These are phyloP conservation scores for Cylindrotheca fusiformis DNA, from an alignment of 108 stramenopile species.

Conservation along the genomic window DNA sequence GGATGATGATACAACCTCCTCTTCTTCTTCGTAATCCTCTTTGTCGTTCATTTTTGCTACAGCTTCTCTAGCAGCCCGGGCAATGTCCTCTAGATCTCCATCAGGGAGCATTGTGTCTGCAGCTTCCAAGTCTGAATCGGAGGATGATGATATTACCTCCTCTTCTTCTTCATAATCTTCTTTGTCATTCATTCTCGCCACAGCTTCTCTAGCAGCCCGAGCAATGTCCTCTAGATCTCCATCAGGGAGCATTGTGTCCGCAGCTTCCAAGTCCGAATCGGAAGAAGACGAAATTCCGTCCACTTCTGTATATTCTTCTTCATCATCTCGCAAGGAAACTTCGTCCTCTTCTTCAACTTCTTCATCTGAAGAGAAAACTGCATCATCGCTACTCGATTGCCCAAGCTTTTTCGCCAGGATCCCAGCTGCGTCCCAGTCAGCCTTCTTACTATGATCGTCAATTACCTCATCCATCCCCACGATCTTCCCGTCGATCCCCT, in stretches of 20 bases:
- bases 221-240: constrained; percentile 18
- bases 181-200: background rate
- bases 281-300: background rate
- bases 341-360: constrained; percentile 9
- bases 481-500: constrained; percentile 38
- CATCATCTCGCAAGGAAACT: background rate
- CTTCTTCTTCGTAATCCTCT: constrained; percentile 4
- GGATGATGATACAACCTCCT: constrained; percentile 8
- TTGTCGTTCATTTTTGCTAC: constrained; percentile 17
- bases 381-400: constrained; percentile 12
- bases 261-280: constrained; percentile 14
- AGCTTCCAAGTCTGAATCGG: background rate
- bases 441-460: constrained; percentile 23
- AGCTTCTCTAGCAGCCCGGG: constrained; percentile 26
- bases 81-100: constrained; percentile 18
- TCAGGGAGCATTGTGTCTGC: background rate
- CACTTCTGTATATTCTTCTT: constrained; percentile 7
- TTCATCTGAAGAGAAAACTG: background rate
- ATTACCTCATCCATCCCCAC: constrained; percentile 23
- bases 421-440: constrained; percentile 39
- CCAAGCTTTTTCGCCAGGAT: constrained; percentile 24
- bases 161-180: background rate
- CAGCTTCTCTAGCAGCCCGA: constrained; percentile 23
- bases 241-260: constrained; percentile 1
- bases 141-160: background rate